Conservation (phyloP, 305 asterid genomes). For the Fraxinus velutina region DNA sequence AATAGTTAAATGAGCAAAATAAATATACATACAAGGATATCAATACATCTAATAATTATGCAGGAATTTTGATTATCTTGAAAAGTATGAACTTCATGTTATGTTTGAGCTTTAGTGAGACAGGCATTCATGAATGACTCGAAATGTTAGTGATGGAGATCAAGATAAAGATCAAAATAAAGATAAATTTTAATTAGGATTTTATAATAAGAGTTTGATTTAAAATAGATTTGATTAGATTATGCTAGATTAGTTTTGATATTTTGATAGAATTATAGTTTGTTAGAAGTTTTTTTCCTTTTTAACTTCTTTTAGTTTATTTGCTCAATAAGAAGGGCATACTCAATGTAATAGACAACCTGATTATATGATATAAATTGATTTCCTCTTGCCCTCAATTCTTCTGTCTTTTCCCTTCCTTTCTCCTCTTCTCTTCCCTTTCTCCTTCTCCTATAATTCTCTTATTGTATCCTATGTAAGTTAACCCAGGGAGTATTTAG, state of each 20-base stretch:
- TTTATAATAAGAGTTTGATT: not conserved
- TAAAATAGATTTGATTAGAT: not conserved
- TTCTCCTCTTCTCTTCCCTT: not conserved
- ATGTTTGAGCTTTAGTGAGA: not conserved
- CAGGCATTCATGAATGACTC: not conserved
- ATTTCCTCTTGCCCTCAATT: not conserved
- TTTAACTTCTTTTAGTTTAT: not conserved
- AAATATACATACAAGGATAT: constrained; percentile 1
- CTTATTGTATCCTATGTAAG: not conserved
- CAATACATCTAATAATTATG: not conserved
- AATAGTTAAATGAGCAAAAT: not conserved
- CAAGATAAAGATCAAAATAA: not conserved
- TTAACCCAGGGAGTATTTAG: not conserved
- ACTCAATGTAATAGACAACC: not conserved
- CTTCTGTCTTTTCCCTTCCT: not conserved
- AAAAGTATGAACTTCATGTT: not conserved
- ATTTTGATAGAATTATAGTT: not conserved
- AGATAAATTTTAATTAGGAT: not conserved
- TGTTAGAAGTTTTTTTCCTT: not conserved
- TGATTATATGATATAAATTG: not conserved
- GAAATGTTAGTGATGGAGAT: not conserved
- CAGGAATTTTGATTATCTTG: not conserved
- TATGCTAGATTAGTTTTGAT: not conserved
- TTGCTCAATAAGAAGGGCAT: not conserved
- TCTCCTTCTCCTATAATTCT: not conserved